Evolutionary conservation across 305 asterid genomes (phyloP), one percentile per base, ranked within the genome.

Genomic region (Solanum aculeatissimum): DNA sequence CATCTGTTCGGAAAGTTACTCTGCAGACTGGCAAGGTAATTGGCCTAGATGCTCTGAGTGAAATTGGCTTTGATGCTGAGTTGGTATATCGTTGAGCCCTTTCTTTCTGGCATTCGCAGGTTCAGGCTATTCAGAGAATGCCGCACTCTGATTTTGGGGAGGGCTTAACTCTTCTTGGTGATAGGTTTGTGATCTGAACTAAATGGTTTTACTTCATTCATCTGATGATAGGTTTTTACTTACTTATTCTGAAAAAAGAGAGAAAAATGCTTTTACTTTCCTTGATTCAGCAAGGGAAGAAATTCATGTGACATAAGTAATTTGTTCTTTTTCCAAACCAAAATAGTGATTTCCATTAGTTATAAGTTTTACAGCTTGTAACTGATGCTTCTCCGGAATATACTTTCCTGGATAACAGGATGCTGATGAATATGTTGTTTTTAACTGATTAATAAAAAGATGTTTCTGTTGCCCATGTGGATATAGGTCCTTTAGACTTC

Each of bases 121-220:
- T 85, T 18, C 58, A 70, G 72, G 87, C 85, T 71, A 57, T 81
- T 55, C 87, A 81, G 32, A 70, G 62, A 43, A 85, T 85, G 87
- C 77, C 51, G 35, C 7, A 57, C 74, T 69, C 85, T 85, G 84
- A 85, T 63, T 85, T 85, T 70, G 87, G 87, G 69, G 87, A 85
- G 85, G 87, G 87, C 32, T 81, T 81, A 85, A 85, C 87, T 18
- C 87, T 85, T 81, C 66, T 81, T 42, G 85, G 85, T 58, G 85
- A 85, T 45, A 81, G 87, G 87, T 85, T 51, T 32, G 84, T 47
- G 43, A 78, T 40, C n/a, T 77, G 70, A 47, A 19, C 40, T 66
- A 40, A 49, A 77, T 25, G 63, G 63, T 77, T 40, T 70, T 70
- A n/a, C 53, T 49, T 49, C 27, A 49, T 77, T 49, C 45, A 27